These are phyloP conservation scores for Scutellaria baicalensis DNA, from an alignment of 257 asterid species.

Conservation along the genomic window DNA sequence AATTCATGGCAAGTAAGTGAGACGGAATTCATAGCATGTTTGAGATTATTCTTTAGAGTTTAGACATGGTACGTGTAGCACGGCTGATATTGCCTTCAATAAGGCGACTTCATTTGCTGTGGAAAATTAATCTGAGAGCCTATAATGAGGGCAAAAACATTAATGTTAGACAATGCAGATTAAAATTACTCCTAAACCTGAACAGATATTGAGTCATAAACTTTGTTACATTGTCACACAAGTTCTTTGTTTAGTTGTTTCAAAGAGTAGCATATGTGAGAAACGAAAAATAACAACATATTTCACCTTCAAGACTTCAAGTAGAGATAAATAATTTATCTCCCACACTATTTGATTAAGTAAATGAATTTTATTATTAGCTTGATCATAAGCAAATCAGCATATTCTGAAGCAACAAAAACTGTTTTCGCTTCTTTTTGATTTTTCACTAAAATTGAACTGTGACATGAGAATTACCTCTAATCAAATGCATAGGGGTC, in stretches of 20 bases:
- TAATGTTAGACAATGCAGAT: background rate
- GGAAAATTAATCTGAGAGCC: conserved; percentile 4
- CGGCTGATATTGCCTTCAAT: background rate
- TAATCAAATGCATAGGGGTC: conserved; percentile 94
- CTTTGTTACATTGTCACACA: background rate
- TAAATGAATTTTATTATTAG: background rate
- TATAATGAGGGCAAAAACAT: conserved; percentile 12
- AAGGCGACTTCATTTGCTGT: conserved; percentile 1
- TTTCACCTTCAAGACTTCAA: background rate
- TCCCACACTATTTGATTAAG: background rate
- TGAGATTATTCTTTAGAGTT: background rate
- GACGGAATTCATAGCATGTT: background rate
- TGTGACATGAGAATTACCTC: conserved; percentile 46
- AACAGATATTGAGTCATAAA: background rate
- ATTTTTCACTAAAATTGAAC: background rate
- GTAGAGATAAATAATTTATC: too few relatives aligned
- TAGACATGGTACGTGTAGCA: background rate
- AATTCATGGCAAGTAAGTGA: background rate
- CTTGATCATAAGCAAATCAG: background rate
- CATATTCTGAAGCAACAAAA: background rate
- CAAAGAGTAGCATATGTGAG: background rate
- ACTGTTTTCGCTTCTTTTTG: too few relatives aligned
- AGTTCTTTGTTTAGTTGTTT: background rate
- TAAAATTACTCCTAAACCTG: background rate
- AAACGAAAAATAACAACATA: too few relatives aligned